Evolutionary conservation across 306 rosid genomes (phyloP).

Genomic region (Mucuna pruriens): DNA sequence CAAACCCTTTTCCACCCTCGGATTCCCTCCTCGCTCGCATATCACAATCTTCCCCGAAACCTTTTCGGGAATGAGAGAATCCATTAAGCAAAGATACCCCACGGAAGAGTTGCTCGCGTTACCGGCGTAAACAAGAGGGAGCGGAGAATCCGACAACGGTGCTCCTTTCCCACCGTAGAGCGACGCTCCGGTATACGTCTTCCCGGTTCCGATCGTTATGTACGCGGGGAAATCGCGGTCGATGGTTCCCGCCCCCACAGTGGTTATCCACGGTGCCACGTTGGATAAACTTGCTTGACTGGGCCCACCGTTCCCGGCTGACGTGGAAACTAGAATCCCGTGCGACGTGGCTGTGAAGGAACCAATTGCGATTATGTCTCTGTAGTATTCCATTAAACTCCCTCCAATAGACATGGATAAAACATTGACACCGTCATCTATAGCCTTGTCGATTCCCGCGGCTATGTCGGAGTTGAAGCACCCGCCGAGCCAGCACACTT

Average conservation of each 20-base stretch:
- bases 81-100: conserved; percentile 56
- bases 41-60: conserved; percentile 77
- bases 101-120: conserved; percentile 53
- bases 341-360: conserved; percentile 72
- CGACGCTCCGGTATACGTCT: conserved; percentile 62
- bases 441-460: conserved; percentile 85
- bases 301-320: conserved; percentile 93
- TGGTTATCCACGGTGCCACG: conserved; percentile 87
- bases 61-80: conserved; percentile 48
- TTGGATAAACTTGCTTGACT: conserved; percentile 54
- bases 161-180: conserved; percentile 68
- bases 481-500: conserved; percentile 85
- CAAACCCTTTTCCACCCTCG: conserved; percentile 72
- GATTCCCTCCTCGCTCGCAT: conserved; percentile 84
- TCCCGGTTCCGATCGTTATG: conserved; percentile 65
- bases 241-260: conserved; percentile 90
- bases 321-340: conserved; percentile 75
- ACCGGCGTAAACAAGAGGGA: conserved; percentile 67
- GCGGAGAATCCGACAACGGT: conserved; percentile 42
- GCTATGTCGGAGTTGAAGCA: conserved; percentile 78
- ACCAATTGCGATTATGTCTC: conserved; percentile 74
- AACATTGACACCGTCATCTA: conserved; percentile 78
- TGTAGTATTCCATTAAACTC: conserved; percentile 47
- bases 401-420: conserved; percentile 89
- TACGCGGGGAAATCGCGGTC: conserved; percentile 83